Evolutionary conservation across 345 rosid genomes (phyloP), one percentile per base, ranked within the genome.

Genomic region (Corymbia maculata): DNA sequence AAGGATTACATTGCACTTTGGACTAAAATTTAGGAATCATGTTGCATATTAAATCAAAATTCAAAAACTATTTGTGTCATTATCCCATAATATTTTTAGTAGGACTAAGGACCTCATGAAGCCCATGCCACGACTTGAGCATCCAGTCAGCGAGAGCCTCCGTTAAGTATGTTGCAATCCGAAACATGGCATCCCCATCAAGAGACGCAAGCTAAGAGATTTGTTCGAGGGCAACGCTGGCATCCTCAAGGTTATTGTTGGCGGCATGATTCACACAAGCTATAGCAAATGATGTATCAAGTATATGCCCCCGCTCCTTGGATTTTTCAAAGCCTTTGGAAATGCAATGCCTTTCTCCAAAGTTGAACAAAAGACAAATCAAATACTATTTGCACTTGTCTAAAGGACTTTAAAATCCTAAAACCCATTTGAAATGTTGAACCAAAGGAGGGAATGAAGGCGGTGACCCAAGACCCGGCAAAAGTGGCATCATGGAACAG

Each of bases 141-240:
- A 96, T 96, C 88, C 98, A 88, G 21, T 92, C 91, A 57, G 99
- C 97, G 8, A 95, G 96, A 0, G 97, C 96, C 94, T 95, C 97
- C 0, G 96, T 91, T 80, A 96, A 95, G 87, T 95, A 96, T 22
- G 98, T 95, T 47, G 98, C 94, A 36, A 97, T 93, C 12, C 97
- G 90, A 91, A 96, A 99, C 99, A 97, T 95, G 6, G 99, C 95
- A 91, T 97, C 99, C 2, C 99, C 99, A 51, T 94, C 95, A 52
- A 96, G 93, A 51, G 98, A 94, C 26, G 98, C 92, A 36, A 96
- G 94, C 24, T 92, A 95, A 85, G 96, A 91, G 88, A 97, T 96
- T 82, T 95, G 98, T 52, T 96, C 96, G 5, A 97, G 97, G 6
- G 97, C 94, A 89, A 94, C 91, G 90, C 95, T 95, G 7, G 99